Evolutionary conservation across 1,139 yeast species (phyloP), one percentile per base, ranked within the genome.

Genomic region (Candida frijolesensis): DNA sequence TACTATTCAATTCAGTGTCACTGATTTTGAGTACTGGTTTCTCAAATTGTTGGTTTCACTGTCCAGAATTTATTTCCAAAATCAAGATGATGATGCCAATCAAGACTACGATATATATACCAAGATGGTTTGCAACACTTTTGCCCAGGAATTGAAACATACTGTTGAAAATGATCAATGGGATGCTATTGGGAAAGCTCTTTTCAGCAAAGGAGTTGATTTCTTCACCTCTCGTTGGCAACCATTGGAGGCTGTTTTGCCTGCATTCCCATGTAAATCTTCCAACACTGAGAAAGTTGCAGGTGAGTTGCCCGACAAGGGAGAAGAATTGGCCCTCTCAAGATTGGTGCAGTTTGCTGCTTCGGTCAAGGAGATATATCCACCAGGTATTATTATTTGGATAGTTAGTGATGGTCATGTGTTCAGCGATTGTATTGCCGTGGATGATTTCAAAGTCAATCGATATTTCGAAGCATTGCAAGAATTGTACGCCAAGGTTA

Each of bases 331-430:
- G 57, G 78, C 78, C 1, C 56, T 74, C 41, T 51, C 49, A n/a
- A 61, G 69, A 37, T 60, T 74, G 43, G 66, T 73, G 43, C 53
- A 60, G 1, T 74, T 74, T 60, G 66, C 74, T 3, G 53, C 52
- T 37, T 51, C 54, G 2, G 75, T 81, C 5, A 60, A 67, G 47
- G 54, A 62, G 19, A 57, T 82, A 33, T 82, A 83, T 62, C 71
- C 79, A 1, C 85, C 86, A 0, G 87, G 87, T 1, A 66, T 82
- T 61, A 72, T 76, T 47, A 63, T 82, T 42, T 78, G 78, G 74
- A 80, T 83, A 60, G 85, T 83, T 25, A 79, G 84, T 61, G 87
- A 83, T 57, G 87, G 87, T 0, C 87, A 83, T 60, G 87, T 83
- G 10, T 83, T 83, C 64, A 79, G 85, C 54, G 87, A 83, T 62